A percentile compares a stretch with the other conserved stretches of the same genome.
phyloP scores from a whole-genome alignment of 345 rosid genomes.

The Anastatica hierochuntica region DNA sequence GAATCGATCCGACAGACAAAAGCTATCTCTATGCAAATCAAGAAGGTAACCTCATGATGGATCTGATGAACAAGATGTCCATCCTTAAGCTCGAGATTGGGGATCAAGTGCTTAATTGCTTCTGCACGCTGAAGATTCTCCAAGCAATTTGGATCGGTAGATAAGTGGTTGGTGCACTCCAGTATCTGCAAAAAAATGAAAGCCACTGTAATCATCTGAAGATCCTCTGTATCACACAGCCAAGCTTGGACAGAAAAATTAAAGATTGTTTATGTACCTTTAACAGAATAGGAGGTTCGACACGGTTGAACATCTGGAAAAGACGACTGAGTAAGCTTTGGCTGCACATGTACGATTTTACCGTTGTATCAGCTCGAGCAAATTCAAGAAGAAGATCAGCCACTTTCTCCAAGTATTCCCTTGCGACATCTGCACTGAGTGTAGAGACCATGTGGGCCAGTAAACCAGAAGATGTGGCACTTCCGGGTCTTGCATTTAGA shows the following conservation, averaged over 20 bases:
- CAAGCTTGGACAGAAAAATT: too few relatives aligned
- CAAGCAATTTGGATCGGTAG: slow-evolving; percentile 93
- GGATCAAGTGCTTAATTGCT: slow-evolving; percentile 89
- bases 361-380: slow-evolving; percentile 89
- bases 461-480: slow-evolving; percentile 85
- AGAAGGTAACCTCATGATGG: slow-evolving; percentile 63
- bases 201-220: slow-evolving; percentile 9
- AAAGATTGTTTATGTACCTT: too few relatives aligned
- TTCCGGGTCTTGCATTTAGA: slow-evolving; percentile 86
- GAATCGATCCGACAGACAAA: not conserved
- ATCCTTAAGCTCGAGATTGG: slow-evolving; percentile 89
- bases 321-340: slow-evolving; percentile 88
- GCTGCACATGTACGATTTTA: slow-evolving; percentile 86
- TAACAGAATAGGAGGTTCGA: slow-evolving; percentile 77
- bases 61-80: slow-evolving; percentile 67
- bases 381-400: slow-evolving; percentile 95
- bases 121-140: slow-evolving; percentile 98
- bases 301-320: slow-evolving; percentile 85
- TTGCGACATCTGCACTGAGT: slow-evolving; percentile 68
- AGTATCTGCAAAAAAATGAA: slow-evolving; percentile 46
- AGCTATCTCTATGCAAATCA: slow-evolving; percentile 10
- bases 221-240: slow-evolving; percentile 5
- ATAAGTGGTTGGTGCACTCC: slow-evolving; percentile 74
- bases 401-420: slow-evolving; percentile 87
- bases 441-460: slow-evolving; percentile 78